These are phyloP conservation scores for Talaromyces marneffei DNA, from an alignment of 2,329 filamentous ascomycete species.

Conservation along the genomic window DNA sequence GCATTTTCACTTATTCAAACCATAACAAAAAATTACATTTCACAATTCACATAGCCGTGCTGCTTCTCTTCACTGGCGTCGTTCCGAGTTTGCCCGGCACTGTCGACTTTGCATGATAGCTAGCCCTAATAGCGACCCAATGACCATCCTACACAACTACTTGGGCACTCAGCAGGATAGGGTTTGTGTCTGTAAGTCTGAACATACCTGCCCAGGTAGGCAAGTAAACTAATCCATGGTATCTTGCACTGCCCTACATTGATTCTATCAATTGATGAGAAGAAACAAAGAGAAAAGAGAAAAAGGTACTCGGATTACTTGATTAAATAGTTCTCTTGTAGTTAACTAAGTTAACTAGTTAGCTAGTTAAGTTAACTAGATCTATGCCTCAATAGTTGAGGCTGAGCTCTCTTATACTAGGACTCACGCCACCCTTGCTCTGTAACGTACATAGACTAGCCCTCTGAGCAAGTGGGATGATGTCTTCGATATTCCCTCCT, in stretches of 20 bases:
- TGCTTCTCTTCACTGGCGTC: background rate
- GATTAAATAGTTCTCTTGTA: slow-evolving; percentile 9
- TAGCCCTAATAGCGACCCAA: background rate
- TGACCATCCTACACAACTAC: background rate
- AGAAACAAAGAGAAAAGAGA: background rate
- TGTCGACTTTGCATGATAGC: background rate
- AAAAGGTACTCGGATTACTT: background rate
- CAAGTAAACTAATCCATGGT: background rate
- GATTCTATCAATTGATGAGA: no score
- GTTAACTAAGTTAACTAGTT: no score
- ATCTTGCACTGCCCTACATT: background rate
- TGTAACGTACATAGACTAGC: slow-evolving; percentile 74
- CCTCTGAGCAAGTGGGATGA: slow-evolving; percentile 74
- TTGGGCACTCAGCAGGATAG: background rate
- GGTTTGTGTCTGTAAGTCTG: background rate
- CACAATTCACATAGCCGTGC: background rate
- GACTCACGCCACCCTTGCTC: slow-evolving; percentile 63
- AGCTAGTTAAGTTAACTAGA: no score
- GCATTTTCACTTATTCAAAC: background rate
- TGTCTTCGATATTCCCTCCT: slow-evolving; percentile 48
- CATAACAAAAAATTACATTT: background rate
- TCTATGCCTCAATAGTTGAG: background rate
- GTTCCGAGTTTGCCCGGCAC: background rate
- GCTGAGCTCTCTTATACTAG: slow-evolving; percentile 24
- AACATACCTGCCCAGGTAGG: background rate